phyloP scores from a whole-genome alignment of 345 rosid species.

The Populus deltoides region DNA sequence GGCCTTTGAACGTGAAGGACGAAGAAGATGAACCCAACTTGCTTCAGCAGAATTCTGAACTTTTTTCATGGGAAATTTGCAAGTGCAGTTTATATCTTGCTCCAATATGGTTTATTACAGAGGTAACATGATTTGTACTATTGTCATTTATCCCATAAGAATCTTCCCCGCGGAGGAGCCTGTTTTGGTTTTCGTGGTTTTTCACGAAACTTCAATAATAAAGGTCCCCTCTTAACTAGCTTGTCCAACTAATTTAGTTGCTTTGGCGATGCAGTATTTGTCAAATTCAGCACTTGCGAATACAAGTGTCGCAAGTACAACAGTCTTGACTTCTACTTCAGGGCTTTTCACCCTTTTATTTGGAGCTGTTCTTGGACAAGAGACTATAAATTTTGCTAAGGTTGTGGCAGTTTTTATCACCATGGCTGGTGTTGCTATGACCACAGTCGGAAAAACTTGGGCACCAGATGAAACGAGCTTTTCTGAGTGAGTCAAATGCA shows the following conservation, averaged over 20 bases:
- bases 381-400: constrained; percentile 43
- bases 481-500: constrained; percentile 41
- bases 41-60: constrained; percentile 14
- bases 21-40: constrained; percentile 32
- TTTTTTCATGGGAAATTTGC: constrained; percentile 38
- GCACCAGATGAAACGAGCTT: constrained; percentile 45
- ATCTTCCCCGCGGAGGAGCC: not conserved
- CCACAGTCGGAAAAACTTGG: constrained; percentile 62
- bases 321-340: constrained; percentile 62
- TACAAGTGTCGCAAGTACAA: constrained; percentile 68
- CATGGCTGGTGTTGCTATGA: constrained; percentile 73
- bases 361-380: constrained; percentile 62
- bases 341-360: constrained; percentile 64
- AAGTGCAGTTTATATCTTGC: constrained; percentile 52
- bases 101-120: constrained; percentile 66
- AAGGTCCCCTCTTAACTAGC: not conserved
- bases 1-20: constrained; percentile 29
- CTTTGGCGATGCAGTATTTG: constrained; percentile 43
- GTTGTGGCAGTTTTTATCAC: constrained; percentile 59
- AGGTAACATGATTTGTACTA: constrained; percentile 31
- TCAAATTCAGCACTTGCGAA: constrained; percentile 61
- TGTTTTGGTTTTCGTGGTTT: not conserved
- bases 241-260: constrained; percentile 3
- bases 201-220: not conserved
- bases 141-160: not conserved